Evolutionary conservation across 2,329 filamentous ascomycete species (phyloP), one percentile per base, ranked within the genome.

Genomic region (Akanthomyces muscarius): DNA sequence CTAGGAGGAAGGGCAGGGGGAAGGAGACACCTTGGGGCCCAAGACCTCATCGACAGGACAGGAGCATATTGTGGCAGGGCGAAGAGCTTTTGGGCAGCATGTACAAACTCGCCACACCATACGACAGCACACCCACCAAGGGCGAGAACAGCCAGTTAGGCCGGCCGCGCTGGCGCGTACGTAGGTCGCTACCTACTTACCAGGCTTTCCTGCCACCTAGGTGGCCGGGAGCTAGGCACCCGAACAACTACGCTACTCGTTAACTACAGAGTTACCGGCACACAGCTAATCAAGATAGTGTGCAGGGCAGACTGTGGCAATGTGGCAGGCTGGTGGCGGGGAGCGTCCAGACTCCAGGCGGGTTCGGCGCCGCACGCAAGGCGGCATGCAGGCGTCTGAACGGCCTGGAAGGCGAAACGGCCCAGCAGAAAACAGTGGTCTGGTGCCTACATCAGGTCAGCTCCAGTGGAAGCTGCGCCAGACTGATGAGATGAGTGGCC

Each of bases 51-150:
- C 50, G 41, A 61, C 42, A 54, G 25, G 16, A 25, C 23, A 60
- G 47, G 38, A 36, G 36, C 47, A 58, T 58, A 33, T 28, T 60
- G 54, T 42, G 47, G 21, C 47, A 52, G 57, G 55, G 47, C 47
- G 45, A 51, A 52, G 48, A 52, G 33, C 56, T 38, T 38, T 23
- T 28, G 44, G 30, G 45, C 28, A 51, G 45, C 28, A 51, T 14
- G 38, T 16, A 16, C 38, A 25, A 52, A 36, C 57, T 60, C 36
- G 57, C 47, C 57, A 60, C 36, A 60, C 36, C 47, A 44, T n/a
- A 47, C 25, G 13, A 41, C 11, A 25, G 48, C 33, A 52, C 33
- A 50, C 14, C 56, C 56, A 59, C 56, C 33, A 33, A 50, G 30
- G n/a, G 25, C 14, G n/a, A 56, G 38, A 5, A 16, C 13, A 11